Evolutionary conservation across 148 eudicot genomes (phyloP), one percentile per base, ranked within the genome.

Genomic region (Fagopyrum esculentum): DNA sequence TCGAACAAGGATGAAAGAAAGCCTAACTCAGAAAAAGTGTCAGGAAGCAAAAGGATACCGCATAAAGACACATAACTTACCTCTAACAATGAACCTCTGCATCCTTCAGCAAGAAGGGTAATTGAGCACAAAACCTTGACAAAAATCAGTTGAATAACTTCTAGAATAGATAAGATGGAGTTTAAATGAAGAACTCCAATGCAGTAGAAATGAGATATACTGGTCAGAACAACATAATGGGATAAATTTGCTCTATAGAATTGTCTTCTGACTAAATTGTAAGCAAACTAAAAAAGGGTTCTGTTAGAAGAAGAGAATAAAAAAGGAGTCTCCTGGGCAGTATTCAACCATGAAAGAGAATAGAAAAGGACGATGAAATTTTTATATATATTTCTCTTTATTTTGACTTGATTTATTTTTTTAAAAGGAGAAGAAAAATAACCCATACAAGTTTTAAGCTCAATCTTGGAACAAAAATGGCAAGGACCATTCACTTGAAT

Each of bases 41-140:
- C 49, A 77, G 72, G 45, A 54, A 70, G 73, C 50, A 48, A 30
- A 29, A 71, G 4, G 70, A 54, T 51, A 51, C 29, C 48, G 69
- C 64, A n/a, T 45, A 54, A 72, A 40, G 55, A 59, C 76, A 49
- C 17, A 40, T 76, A 77, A 71, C 80, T 83, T 78, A 90, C 98
- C 98, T 93, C 98, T 51, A 96, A 93, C 76, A 93, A 81, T 81
- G 98, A 93, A 77, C 98, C 98, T 77, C 98, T 90, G 79, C 98
- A 93, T 50, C 98, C 98, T 82, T 93, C 98, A 50, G 92, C 95
- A 78, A 93, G 79, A 74, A 93, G 93, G 64, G 88, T 87, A 64
- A 90, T 64, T 26, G 2, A 60, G 11, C 8, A 12, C 4, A 26
- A 60, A 7, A 59, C 0, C 66, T 26, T 59, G 64, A 59, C 64